A percentile compares a stretch with the other conserved stretches of the same genome.
These are phyloP conservation scores for Dothistroma pini DNA, from an alignment of 2,329 filamentous ascomycete species.

Conservation along the genomic window DNA sequence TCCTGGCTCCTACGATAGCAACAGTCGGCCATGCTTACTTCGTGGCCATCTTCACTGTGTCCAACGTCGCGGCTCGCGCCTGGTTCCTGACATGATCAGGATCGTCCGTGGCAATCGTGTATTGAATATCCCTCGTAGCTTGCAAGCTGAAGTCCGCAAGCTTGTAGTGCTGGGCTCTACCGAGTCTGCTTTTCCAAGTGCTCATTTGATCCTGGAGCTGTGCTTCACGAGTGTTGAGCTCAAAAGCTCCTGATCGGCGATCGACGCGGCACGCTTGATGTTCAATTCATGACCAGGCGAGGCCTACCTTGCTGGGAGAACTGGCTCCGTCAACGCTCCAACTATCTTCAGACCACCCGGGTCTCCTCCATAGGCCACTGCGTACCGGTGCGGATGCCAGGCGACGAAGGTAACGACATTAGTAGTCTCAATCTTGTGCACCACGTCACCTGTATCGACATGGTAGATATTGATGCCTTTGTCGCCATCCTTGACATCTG, in stretches of 20 bases:
- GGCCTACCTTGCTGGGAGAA: neutral
- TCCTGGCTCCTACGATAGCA: neutral
- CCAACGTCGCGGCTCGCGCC: too few species aligned
- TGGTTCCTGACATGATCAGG: too few species aligned
- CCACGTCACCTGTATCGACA: slow-evolving; percentile 68
- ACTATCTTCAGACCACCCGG: slow-evolving; percentile 66
- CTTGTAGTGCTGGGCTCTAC: neutral
- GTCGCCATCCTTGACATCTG: slow-evolving; percentile 56
- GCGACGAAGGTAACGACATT: slow-evolving; percentile 63
- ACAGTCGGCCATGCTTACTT: neutral
- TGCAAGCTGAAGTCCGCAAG: neutral
- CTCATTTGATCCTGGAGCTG: neutral
- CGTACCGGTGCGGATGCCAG: slow-evolving; percentile 73
- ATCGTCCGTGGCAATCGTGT: neutral
- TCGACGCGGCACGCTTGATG: neutral
- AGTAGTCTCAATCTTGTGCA: slow-evolving; percentile 67
- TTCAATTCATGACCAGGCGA: neutral
- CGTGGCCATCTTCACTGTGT: too few species aligned
- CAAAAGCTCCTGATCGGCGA: neutral
- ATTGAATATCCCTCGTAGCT: neutral
- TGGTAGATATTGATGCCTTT: slow-evolving; percentile 66
- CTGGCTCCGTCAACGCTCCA: slow-evolving; percentile 37
- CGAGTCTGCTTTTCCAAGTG: neutral
- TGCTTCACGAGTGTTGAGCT: neutral
- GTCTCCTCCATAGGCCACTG: slow-evolving; percentile 67